Evolutionary conservation across 768 basidiomycete genomes (phyloP), one percentile per base, ranked within the genome.

Genomic region (Stropharia rugosoannulata): DNA sequence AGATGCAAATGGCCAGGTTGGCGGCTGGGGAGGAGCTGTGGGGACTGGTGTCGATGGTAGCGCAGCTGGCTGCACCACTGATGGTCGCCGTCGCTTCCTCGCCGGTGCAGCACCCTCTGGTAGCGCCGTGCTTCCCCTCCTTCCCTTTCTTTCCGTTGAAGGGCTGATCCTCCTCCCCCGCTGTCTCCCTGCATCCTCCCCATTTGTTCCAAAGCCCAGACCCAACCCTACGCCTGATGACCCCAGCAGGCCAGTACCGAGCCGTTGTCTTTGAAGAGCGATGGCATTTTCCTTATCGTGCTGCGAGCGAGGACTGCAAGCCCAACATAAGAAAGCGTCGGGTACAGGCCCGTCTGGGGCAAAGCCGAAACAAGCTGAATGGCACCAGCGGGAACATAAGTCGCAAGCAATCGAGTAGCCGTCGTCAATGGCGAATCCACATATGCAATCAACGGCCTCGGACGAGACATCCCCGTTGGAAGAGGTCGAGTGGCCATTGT

Each of bases 361-460:
- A 58, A 89, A 85, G 45, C 75, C 81, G 61, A 89, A 89, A 71
- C 94, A 95, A 7, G 83, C 85, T 6, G 82, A 85, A 71, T 95
- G 93, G 62, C 87, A 88, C 92, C 93, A 95, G 38, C 87, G 80
- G 18, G 79, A 80, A 66, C 93, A 95, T 47, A 74, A 67, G 68
- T 95, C 93, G 72, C 93, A 95, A 9, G 87, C 89, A 59, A 95
- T 90, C 9, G 85, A 87, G 68, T 88, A 90, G 18, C 92, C 92
- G 67, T 93, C 91, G 70, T 93, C 93, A 64, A 84, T 78, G 44
- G 77, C 72, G 57, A 81, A 81, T 5, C 83, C 84, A 68, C 92
- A 95, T 56, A 92, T 88, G 67, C 93, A 95, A 44, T 76, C 75
- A 51, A 87, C 84, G 47, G 74, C 73, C 45, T 85, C 83, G n/a